Conservation (phyloP, 1,284 basidiomycete genomes). For the Tausonia pullulans region DNA sequence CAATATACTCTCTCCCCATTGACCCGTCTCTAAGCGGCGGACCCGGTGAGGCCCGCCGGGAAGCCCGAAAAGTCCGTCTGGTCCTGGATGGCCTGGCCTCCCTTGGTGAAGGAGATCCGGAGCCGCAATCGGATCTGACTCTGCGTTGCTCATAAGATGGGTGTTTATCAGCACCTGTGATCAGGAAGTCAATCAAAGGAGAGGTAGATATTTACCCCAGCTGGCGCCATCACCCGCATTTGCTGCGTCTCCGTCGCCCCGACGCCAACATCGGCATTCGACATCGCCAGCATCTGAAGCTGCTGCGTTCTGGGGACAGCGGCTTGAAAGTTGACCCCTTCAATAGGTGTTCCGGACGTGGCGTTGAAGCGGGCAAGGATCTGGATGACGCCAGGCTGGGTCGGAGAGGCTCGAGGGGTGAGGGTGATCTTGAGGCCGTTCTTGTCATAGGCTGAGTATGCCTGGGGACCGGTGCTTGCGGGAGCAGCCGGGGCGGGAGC, state of each 20-base stretch:
- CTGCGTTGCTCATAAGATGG: conserved; percentile 34
- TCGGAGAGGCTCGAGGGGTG: conserved; percentile 67
- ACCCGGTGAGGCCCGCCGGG: conserved; percentile 58
- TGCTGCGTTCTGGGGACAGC: conserved; percentile 98
- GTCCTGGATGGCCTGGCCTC: conserved; percentile 65
- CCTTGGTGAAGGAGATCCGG: conserved; percentile 63
- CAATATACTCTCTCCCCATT: too few species aligned
- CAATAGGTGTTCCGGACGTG: conserved; percentile 43
- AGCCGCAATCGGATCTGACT: conserved; percentile 73
- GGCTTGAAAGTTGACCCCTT: conserved; percentile 82
- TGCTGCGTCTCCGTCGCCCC: conserved; percentile 85
- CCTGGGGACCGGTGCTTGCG: conserved; percentile 45
- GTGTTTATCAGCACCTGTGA: background rate
- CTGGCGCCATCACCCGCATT: conserved; percentile 79
- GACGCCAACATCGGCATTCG: conserved; percentile 63
- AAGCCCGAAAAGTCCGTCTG: conserved; percentile 92
- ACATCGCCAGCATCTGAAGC: conserved; percentile 96
- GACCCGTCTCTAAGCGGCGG: too few species aligned
- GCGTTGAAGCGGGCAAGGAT: conserved; percentile 81
- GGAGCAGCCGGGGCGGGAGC: conserved; percentile 34
- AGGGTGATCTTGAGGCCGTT: conserved; percentile 81
- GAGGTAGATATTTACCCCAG: conserved; percentile 51
- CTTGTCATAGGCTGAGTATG: conserved; percentile 83
- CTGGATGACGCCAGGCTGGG: conserved; percentile 75
- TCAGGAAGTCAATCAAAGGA: background rate